phyloP scores from a whole-genome alignment of 1,284 basidiomycete genomes.

The Puccinia polysora region DNA sequence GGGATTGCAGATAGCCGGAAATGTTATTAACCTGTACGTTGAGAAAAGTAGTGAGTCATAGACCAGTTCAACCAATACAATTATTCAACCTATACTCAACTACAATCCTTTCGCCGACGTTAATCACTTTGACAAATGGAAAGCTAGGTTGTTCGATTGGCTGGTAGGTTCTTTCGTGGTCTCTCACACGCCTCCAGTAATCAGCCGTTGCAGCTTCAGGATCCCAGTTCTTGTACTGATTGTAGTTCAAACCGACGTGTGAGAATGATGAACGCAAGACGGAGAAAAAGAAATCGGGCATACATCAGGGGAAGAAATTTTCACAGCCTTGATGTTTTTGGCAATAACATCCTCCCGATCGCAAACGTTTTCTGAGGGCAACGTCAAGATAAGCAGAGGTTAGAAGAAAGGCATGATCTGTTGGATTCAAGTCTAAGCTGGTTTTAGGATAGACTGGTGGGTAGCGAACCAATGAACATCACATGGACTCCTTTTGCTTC shows the following conservation, averaged over 20 bases:
- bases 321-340: slow-evolving; percentile 89
- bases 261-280: background rate
- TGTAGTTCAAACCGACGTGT: background rate
- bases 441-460: background rate
- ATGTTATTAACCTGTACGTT: slow-evolving; percentile 62
- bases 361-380: slow-evolving; percentile 54
- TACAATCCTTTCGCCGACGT: slow-evolving; percentile 56
- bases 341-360: slow-evolving; percentile 79
- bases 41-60: background rate
- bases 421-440: background rate
- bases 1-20: slow-evolving; percentile 75
- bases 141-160: slow-evolving; percentile 67
- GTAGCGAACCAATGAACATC: slow-evolving; percentile 73
- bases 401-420: background rate
- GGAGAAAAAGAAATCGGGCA: slow-evolving; percentile 51
- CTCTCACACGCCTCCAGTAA: slow-evolving; percentile 81
- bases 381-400: background rate
- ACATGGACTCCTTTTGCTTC: slow-evolving; percentile 75
- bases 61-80: background rate
- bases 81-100: slow-evolving; percentile 17
- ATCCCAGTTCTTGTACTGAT: slow-evolving; percentile 84
- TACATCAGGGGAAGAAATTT: slow-evolving; percentile 95
- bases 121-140: slow-evolving; percentile 93
- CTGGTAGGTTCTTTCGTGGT: slow-evolving; percentile 83
- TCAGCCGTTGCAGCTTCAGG: slow-evolving; percentile 84